A percentile compares a stretch with the other conserved stretches of the same genome.
These are phyloP conservation scores for Podaxis sp. DNA, from an alignment of 768 basidiomycete species.

Conservation along the genomic window DNA sequence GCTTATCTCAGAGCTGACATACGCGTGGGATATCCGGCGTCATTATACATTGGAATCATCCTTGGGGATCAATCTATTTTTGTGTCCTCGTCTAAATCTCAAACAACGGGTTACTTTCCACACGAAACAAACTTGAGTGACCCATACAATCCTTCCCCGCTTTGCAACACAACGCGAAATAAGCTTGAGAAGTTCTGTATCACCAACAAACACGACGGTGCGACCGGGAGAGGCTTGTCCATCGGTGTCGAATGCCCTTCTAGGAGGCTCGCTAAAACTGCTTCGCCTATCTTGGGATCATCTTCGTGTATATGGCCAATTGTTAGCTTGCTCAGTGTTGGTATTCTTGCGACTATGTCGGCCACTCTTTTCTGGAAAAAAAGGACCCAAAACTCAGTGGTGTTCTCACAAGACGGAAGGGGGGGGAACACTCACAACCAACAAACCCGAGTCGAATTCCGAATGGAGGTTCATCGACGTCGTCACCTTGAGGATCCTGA, in stretches of 20 bases:
- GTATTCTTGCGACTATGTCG: neutral
- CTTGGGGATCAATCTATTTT: neutral
- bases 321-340: neutral
- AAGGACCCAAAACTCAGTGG: neutral
- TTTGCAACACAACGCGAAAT: neutral
- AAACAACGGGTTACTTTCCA: neutral
- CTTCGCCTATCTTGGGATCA: neutral
- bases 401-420: neutral
- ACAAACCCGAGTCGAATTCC: neutral
- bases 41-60: neutral
- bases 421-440: neutral
- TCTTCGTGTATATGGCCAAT: constrained; percentile 4
- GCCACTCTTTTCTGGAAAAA: neutral
- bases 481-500: neutral
- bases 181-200: neutral
- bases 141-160: neutral
- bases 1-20: neutral
- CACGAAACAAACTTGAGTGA: neutral
- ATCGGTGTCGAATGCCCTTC: neutral
- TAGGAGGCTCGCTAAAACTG: neutral
- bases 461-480: constrained; percentile 2
- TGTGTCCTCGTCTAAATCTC: neutral
- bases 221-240: neutral
- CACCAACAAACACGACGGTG: neutral
- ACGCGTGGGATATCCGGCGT: neutral